A percentile compares a stretch with the other conserved stretches of the same genome.
phyloP scores from a whole-genome alignment of 2,329 filamentous ascomycete genomes.

The Aureobasidium sp. region DNA sequence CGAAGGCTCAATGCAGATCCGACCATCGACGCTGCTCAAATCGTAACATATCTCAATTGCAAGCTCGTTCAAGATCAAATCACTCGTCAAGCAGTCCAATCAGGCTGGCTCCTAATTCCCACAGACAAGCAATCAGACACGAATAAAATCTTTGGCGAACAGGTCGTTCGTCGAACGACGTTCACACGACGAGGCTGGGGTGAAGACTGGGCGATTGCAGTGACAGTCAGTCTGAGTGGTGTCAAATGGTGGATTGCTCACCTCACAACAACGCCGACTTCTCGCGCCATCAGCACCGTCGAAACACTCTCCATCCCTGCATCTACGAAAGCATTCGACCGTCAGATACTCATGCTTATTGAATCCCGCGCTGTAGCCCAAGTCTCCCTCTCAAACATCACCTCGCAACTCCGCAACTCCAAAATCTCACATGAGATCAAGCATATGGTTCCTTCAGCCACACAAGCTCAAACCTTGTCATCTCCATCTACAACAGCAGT shows the following conservation, averaged over 20 bases:
- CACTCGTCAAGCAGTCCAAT: constrained; percentile 51
- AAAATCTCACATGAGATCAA: constrained; percentile 22
- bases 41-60: constrained; percentile 57
- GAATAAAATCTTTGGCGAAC: constrained; percentile 55
- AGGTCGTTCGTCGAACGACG: constrained; percentile 59
- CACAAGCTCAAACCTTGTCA: constrained; percentile 14
- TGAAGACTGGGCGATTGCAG: constrained; percentile 63
- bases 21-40: constrained; percentile 49
- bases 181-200: constrained; percentile 68
- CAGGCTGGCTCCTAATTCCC: constrained; percentile 56
- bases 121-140: constrained; percentile 46
- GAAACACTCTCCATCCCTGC: constrained; percentile 14
- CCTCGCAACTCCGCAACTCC: constrained; percentile 22
- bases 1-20: constrained; percentile 57
- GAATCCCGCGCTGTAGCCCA: constrained; percentile 34
- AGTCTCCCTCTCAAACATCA: constrained; percentile 26
- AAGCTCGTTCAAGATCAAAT: constrained; percentile 56
- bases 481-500: constrained; percentile 10
- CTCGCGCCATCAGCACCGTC: constrained; percentile 21
- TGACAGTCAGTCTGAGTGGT: constrained; percentile 62
- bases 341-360: constrained; percentile 27
- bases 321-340: constrained; percentile 15
- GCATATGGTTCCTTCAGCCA: background rate
- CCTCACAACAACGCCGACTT: constrained; percentile 39
- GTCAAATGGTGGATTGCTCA: constrained; percentile 75